phyloP scores from a whole-genome alignment of 2,329 filamentous ascomycete genomes.

The Cladophialophora exuberans region DNA sequence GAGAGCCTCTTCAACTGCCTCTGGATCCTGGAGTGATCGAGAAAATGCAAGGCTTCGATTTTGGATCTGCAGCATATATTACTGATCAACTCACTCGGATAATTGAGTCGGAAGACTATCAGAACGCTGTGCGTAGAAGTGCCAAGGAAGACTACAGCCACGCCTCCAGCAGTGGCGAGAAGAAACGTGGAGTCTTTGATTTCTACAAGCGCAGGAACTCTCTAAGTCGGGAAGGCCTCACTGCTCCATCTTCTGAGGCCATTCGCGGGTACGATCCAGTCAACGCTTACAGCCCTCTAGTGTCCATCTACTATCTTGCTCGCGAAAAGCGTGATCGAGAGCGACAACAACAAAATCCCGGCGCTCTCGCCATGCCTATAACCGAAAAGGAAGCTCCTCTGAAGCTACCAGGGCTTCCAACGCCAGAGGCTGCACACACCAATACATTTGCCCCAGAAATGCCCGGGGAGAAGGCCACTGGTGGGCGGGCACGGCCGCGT shows the following conservation, averaged over 20 bases:
- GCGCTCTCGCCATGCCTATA: conserved; percentile 60
- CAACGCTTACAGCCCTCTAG: conserved; percentile 88
- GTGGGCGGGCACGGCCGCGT: conserved; percentile 78
- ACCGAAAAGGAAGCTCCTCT: conserved; percentile 60
- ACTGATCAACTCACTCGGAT: conserved; percentile 77
- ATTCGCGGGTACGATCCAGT: conserved; percentile 83
- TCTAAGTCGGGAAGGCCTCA: conserved; percentile 83
- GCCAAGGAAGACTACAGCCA: conserved; percentile 66
- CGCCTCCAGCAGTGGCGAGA: conserved; percentile 68
- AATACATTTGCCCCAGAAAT: conserved; percentile 85
- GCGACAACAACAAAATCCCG: conserved; percentile 60
- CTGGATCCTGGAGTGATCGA: conserved; percentile 81
- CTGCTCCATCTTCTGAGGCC: conserved; percentile 81
- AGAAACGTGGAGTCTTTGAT: conserved; percentile 88
- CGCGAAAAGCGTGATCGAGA: conserved; percentile 86
- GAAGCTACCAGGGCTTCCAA: conserved; percentile 72
- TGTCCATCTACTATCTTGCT: conserved; percentile 96
- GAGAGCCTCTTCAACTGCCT: conserved; percentile 83
- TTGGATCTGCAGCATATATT: conserved; percentile 84
- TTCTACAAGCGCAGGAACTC: conserved; percentile 97
- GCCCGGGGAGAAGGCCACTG: conserved; percentile 83
- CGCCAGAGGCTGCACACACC: conserved; percentile 86
- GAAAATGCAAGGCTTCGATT: conserved; percentile 98
- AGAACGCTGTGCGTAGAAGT: conserved; percentile 75
- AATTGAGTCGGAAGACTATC: conserved; percentile 94